These are phyloP conservation scores for Phytopythium montanum DNA, from an alignment of 352 stramenopile genomes.

Conservation along the genomic window DNA sequence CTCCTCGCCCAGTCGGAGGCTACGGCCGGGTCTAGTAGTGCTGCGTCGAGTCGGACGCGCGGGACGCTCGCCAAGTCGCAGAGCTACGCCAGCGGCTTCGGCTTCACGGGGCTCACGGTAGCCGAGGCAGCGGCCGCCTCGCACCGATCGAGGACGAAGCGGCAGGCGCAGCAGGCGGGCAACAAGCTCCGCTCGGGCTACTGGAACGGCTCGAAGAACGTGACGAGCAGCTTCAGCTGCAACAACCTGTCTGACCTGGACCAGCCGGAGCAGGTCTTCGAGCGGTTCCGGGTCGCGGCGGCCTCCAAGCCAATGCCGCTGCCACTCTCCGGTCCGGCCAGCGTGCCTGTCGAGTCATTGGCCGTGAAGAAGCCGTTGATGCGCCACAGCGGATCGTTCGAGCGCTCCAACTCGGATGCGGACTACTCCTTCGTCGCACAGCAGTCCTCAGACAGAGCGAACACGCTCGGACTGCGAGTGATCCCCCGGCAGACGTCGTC, in stretches of 20 bases:
- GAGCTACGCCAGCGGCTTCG: constrained; percentile 56
- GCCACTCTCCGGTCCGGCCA: constrained; percentile 13
- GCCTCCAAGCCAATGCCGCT: constrained; percentile 7
- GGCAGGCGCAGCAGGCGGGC: constrained; percentile 22
- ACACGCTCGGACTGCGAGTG: constrained; percentile 24
- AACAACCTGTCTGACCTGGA: constrained; percentile 77
- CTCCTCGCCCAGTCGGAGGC: constrained; percentile 14
- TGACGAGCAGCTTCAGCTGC: constrained; percentile 81
- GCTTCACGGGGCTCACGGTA: constrained; percentile 49
- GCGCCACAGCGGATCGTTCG: constrained; percentile 51
- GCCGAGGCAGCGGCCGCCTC: constrained; percentile 61
- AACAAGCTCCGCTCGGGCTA: constrained; percentile 55
- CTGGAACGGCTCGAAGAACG: constrained; percentile 65
- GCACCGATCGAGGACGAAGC: constrained; percentile 50
- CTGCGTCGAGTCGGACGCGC: constrained; percentile 6
- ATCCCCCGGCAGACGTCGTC: constrained; percentile 17
- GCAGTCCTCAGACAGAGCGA: constrained; percentile 31
- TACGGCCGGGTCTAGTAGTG: constrained; percentile 1
- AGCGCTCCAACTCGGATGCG: constrained; percentile 28
- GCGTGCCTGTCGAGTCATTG: background rate
- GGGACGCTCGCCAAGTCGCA: constrained; percentile 49
- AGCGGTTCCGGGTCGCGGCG: constrained; percentile 16
- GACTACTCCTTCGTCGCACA: constrained; percentile 16
- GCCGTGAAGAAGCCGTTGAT: constrained; percentile 15
- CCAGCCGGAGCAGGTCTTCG: constrained; percentile 35